These are phyloP conservation scores for Botryosphaeria dothidea DNA, from an alignment of 2,329 filamentous ascomycete species.

Conservation along the genomic window DNA sequence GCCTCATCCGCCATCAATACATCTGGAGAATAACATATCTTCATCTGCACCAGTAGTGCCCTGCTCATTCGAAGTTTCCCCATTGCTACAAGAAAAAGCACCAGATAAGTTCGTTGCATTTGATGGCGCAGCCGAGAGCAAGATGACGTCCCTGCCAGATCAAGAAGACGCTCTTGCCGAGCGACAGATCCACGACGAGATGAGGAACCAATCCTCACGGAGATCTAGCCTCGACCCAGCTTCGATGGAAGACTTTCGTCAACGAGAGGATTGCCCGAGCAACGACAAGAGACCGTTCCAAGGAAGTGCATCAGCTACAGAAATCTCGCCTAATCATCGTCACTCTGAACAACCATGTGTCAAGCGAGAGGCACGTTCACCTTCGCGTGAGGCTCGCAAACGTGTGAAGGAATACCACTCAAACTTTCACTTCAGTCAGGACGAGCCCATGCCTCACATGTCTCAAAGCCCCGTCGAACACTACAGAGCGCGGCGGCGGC, in stretches of 20 bases:
- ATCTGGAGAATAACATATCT: not conserved
- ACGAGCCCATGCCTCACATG: not conserved
- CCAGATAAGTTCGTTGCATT: not conserved
- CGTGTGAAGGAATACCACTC: not conserved
- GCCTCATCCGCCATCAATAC: not conserved
- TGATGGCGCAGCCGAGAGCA: slow-evolving; percentile 6
- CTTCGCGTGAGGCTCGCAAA: not conserved
- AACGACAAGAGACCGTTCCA: no score
- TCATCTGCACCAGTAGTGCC: not conserved
- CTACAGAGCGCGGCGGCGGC: slow-evolving; percentile 2
- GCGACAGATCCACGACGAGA: slow-evolving; percentile 14
- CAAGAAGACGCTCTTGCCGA: not conserved
- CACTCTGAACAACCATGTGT: not conserved
- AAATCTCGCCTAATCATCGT: not conserved
- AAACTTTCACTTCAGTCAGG: slow-evolving; percentile 19
- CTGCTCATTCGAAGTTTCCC: not conserved
- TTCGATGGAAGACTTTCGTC: not conserved
- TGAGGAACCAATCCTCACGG: not conserved
- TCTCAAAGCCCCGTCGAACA: slow-evolving; percentile 1
- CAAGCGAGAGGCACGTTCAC: not conserved
- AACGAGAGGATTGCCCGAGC: no score
- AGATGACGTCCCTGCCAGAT: not conserved
- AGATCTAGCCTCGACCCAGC: not conserved
- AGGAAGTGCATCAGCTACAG: not conserved
- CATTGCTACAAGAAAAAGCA: not conserved